Base-by-base conservation (phyloP, 345 rosid species). In the Aquilaria yunnanensis region DNA sequence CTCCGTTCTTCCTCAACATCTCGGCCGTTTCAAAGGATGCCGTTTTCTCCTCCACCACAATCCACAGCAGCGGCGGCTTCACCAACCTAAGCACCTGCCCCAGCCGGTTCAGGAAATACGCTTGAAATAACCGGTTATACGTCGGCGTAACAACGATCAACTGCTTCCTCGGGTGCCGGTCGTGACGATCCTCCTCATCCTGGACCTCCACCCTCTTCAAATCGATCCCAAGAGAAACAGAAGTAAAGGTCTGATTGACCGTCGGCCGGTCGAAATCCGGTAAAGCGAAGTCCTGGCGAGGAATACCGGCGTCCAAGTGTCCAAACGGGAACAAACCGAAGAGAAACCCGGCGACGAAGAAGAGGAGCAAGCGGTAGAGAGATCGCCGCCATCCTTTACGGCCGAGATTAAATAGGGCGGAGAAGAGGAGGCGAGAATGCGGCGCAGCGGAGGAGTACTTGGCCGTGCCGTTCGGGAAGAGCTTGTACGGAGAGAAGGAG, bases 121-220 rank as follows among this genome's bases (percentile, higher is more conserved):
- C 96, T 69, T 93, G 98, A 70, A 78, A 60, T 50, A 85, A 96
- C 52, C 97, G 77, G 56, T 86, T 81, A 67, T 86, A 88, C 32
- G 98, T 93, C 47, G 97, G 92, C 23, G 98, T 88, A 30, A 93
- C 79, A 71, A 93, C 84, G 65, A 93, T 88, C 57, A 93, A 31
- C 50, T 83, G 92, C 84, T 86, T 93, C 70, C 74, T 70, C 52
- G 87, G 83, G 64, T 61, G 69, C 10, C 67, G 73, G 67, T 77
- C 82, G 51, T 31, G 1, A 70, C 64, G 43, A 60, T 71, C 51
- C 48, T 50, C 37, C 7, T 29, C 3, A 54, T 64, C 67, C 34
- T 9, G 34, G 16, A 66, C 16, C 54, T 65, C 51, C 56, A 47
- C 54, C 62, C 33, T 57, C 53, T 60, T 57, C 37, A 62, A 14